phyloP scores from a whole-genome alignment of 2,329 filamentous ascomycete genomes.

The Cladosporium austrohemisphaericum region DNA sequence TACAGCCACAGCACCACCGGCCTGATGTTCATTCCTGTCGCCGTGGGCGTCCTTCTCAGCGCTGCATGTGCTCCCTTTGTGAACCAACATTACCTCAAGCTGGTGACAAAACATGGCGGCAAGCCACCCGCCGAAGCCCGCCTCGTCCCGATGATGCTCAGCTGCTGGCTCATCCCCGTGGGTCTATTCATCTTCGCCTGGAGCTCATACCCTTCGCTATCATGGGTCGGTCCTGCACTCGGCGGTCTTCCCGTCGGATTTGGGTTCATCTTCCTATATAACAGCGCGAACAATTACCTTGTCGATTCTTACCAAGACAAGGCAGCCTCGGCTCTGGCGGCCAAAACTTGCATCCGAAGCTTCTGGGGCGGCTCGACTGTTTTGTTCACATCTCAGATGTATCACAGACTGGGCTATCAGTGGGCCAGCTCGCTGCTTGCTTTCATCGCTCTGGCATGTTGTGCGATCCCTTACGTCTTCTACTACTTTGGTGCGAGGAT shows the following conservation, averaged over 20 bases:
- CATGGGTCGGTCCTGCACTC: constrained; percentile 40
- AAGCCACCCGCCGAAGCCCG: constrained; percentile 53
- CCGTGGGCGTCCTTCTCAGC: constrained; percentile 27
- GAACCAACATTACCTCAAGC: constrained; percentile 74
- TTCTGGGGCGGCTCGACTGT: constrained; percentile 36
- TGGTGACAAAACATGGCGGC: constrained; percentile 62
- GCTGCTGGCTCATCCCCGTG: constrained; percentile 44
- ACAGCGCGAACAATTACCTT: constrained; percentile 44
- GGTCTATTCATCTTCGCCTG: constrained; percentile 53
- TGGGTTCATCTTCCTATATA: constrained; percentile 43
- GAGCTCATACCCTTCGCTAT: constrained; percentile 45
- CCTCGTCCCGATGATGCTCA: constrained; percentile 49
- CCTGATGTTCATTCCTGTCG: constrained; percentile 53
- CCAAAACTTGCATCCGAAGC: constrained; percentile 37
- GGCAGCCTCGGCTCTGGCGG: constrained; percentile 55
- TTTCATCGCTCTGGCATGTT: constrained; percentile 62
- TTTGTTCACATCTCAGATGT: constrained; percentile 37
- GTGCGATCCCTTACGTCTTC: constrained; percentile 30
- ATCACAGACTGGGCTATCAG: constrained; percentile 32
- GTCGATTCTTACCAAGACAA: constrained; percentile 39
- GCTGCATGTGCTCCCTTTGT: constrained; percentile 54
- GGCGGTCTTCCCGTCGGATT: constrained; percentile 59
- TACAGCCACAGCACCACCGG: constrained; percentile 67
- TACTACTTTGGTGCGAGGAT: constrained; percentile 29
- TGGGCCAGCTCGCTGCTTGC: constrained; percentile 41